These are phyloP conservation scores for Lodderomyces jiufengensis DNA, from an alignment of 1,139 yeast species.

Conservation along the genomic window DNA sequence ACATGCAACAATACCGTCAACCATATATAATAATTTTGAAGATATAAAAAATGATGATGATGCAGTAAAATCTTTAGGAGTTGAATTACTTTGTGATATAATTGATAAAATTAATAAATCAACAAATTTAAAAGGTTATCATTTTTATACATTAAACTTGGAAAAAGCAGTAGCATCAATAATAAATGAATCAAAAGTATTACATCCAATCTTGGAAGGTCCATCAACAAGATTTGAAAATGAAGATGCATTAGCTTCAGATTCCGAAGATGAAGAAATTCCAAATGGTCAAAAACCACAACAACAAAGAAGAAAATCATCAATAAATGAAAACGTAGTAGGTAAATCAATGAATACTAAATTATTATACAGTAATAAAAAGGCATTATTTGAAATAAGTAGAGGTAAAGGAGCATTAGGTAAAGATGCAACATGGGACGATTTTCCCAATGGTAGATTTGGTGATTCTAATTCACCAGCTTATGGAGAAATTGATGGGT, in stretches of 20 bases:
- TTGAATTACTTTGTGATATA: conserved; percentile 63
- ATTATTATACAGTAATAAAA: conserved; percentile 35
- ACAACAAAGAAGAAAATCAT: conserved; percentile 39
- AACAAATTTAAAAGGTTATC: conserved; percentile 69
- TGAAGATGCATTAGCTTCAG: conserved; percentile 34
- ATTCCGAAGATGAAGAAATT: conserved; percentile 27
- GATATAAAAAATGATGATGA: conserved; percentile 77
- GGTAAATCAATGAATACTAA: conserved; percentile 27
- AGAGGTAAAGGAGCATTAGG: conserved; percentile 84
- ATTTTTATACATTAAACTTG: conserved; percentile 83
- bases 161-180: conserved; percentile 90
- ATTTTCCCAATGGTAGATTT: conserved; percentile 94
- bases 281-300: not conserved
- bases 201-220: conserved; percentile 29
- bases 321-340: conserved; percentile 45
- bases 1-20: conserved; percentile 77
- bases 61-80: conserved; percentile 79
- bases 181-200: conserved; percentile 54
- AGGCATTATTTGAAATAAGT: conserved; percentile 68
- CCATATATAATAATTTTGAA: conserved; percentile 38
- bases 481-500: conserved; percentile 96
- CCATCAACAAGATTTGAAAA: conserved; percentile 15
- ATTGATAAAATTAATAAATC: conserved; percentile 51
- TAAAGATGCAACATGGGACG: conserved; percentile 97
- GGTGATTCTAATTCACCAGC: conserved; percentile 98